These are phyloP conservation scores for Leccinum obscurum DNA, from an alignment of 768 basidiomycete species.

Conservation along the genomic window DNA sequence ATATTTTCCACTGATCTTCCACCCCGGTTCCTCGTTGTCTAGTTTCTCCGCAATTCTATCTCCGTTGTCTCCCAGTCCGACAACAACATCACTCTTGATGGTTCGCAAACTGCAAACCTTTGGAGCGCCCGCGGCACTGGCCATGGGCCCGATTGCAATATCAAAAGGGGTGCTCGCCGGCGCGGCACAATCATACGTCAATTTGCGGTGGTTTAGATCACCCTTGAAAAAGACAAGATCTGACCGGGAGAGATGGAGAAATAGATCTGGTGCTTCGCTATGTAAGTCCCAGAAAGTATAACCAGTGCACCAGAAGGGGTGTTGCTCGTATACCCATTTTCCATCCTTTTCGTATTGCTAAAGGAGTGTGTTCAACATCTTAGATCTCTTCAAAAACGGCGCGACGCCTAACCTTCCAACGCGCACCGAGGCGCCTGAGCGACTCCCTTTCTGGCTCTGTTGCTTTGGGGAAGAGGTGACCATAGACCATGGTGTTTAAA, in stretches of 20 bases:
- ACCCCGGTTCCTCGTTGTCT: slow-evolving; percentile 86
- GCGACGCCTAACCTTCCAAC: slow-evolving; percentile 75
- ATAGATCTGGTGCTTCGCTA: slow-evolving; percentile 84
- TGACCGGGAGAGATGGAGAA: slow-evolving; percentile 86
- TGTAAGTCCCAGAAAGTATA: slow-evolving; percentile 92
- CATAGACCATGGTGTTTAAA: slow-evolving; percentile 83
- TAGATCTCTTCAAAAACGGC: neutral
- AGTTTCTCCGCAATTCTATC: slow-evolving; percentile 73
- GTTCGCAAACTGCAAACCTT: slow-evolving; percentile 85
- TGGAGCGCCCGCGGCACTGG: slow-evolving; percentile 83
- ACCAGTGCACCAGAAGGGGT: slow-evolving; percentile 95
- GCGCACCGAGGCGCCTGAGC: slow-evolving; percentile 70
- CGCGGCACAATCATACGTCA: slow-evolving; percentile 85
- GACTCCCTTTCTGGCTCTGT: slow-evolving; percentile 80
- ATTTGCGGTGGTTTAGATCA: slow-evolving; percentile 89
- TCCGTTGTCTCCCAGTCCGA: slow-evolving; percentile 71
- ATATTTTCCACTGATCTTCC: slow-evolving; percentile 98
- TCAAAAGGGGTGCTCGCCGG: slow-evolving; percentile 88
- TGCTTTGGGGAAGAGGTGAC: slow-evolving; percentile 87
- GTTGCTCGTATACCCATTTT: slow-evolving; percentile 93
- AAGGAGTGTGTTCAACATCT: slow-evolving; percentile 6
- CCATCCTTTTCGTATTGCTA: slow-evolving; percentile 92
- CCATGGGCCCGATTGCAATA: slow-evolving; percentile 90
- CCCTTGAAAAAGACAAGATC: slow-evolving; percentile 96
- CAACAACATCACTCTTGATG: slow-evolving; percentile 95